Evolutionary conservation across 202 grass and related monocot genomes (phyloP).

Genomic region (Hordeum pubiflorum): DNA sequence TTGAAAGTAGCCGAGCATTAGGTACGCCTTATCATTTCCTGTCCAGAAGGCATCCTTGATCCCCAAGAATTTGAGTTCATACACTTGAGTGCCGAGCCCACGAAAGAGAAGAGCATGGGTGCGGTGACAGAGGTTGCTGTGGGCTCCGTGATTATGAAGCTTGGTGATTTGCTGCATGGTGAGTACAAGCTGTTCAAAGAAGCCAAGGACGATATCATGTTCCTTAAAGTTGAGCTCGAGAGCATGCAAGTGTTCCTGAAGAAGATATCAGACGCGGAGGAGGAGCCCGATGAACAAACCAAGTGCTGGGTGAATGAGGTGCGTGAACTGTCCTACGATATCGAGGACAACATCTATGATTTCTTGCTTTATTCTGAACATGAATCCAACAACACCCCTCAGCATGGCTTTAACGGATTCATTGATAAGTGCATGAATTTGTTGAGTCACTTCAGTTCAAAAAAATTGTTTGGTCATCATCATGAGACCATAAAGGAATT

Average conservation of each 20-base stretch:
- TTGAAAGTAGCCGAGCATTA: not conserved
- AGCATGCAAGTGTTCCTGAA: not conserved
- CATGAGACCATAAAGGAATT: too few relatives aligned
- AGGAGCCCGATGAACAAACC: not conserved
- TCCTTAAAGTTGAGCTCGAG: not conserved
- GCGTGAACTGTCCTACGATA: not conserved
- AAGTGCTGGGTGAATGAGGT: not conserved
- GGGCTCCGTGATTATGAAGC: not conserved
- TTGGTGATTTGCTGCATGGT: not conserved
- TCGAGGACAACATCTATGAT: not conserved
- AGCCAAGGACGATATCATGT: not conserved
- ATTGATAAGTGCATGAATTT: not conserved
- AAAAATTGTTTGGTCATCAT: too few relatives aligned
- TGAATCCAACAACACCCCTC: not conserved
- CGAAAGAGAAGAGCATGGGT: not conserved
- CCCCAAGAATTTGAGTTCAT: not conserved
- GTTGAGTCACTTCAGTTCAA: not conserved
- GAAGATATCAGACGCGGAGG: not conserved
- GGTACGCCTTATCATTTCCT: not conserved
- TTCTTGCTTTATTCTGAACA: not conserved
- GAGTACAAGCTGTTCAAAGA: not conserved
- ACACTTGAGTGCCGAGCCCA: not conserved
- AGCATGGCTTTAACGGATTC: not conserved
- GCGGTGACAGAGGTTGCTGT: not conserved
- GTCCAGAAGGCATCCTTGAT: not conserved